Conservation (phyloP, 2,329 filamentous ascomycete species). For the Phyllosticta citribraziliensis region DNA sequence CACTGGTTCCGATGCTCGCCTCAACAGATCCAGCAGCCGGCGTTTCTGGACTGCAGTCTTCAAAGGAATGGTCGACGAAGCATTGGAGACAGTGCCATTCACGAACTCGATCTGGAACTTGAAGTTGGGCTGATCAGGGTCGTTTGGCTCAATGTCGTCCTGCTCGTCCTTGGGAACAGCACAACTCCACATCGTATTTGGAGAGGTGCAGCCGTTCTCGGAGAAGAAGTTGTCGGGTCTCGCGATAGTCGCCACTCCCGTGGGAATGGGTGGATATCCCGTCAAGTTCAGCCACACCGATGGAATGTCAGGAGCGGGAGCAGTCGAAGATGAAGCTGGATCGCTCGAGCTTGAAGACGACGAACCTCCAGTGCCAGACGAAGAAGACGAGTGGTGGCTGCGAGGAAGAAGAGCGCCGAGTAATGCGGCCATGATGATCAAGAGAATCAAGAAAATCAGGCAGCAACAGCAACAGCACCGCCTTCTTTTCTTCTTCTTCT, state of each 20-base stretch:
- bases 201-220: conserved; percentile 60
- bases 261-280: conserved; percentile 76
- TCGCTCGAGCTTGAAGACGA: background rate
- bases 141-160: conserved; percentile 50
- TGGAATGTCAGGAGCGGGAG: conserved; percentile 11
- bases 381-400: conserved; percentile 30
- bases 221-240: conserved; percentile 57
- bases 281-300: conserved; percentile 73
- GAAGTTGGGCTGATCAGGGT: conserved; percentile 64
- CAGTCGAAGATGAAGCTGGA: background rate
- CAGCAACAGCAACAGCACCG: conserved; percentile 26
- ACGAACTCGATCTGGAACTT: conserved; percentile 61
- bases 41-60: conserved; percentile 16
- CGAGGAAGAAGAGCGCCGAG: conserved; percentile 25
- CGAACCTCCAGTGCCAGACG: conserved; percentile 15
- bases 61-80: conserved; percentile 22
- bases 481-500: conserved; percentile 23
- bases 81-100: conserved; percentile 37
- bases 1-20: conserved; percentile 19
- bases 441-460: conserved; percentile 23
- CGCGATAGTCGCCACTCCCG: conserved; percentile 69
- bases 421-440: conserved; percentile 30
- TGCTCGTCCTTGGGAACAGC: conserved; percentile 71
- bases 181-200: conserved; percentile 76
- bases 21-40: conserved; percentile 23